Evolutionary conservation across 2,329 filamentous ascomycete genomes (phyloP).

Genomic region (Diaporthe amygdali): DNA sequence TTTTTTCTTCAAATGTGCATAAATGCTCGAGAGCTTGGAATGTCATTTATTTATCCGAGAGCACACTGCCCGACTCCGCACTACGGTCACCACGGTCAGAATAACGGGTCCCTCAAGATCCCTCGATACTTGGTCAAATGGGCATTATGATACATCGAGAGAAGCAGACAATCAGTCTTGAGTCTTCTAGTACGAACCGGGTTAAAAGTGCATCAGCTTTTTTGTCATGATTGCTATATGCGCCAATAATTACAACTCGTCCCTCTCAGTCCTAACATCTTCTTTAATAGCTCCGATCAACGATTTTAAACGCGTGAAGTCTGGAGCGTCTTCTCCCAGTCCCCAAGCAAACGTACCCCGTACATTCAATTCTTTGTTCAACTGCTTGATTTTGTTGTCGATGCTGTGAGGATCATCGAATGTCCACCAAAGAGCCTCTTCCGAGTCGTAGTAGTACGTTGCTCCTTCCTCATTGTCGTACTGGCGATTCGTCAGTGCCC

Average conservation of each 20-base stretch:
- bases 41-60: too few species aligned
- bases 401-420: slow-evolving; percentile 72
- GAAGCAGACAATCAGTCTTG: too few species aligned
- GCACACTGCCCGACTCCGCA: too few species aligned
- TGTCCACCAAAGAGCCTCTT: slow-evolving; percentile 71
- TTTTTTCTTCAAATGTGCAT: too few species aligned
- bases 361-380: slow-evolving; percentile 61
- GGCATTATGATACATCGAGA: too few species aligned
- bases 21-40: too few species aligned
- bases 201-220: too few species aligned
- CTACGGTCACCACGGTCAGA: too few species aligned
- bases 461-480: slow-evolving; percentile 66
- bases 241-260: neutral
- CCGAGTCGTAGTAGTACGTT: slow-evolving; percentile 70
- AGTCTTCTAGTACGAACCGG: neutral
- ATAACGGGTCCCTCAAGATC: too few species aligned
- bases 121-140: too few species aligned
- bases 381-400: slow-evolving; percentile 62
- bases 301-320: slow-evolving; percentile 43
- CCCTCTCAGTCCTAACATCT: slow-evolving; percentile 19
- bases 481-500: slow-evolving; percentile 55
- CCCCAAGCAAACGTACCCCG: slow-evolving; percentile 81
- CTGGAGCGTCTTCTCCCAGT: slow-evolving; percentile 68
- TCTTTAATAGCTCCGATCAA: slow-evolving; percentile 33
- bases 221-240: too few species aligned